These are phyloP conservation scores for Canavalia gladiata DNA, from an alignment of 306 rosid genomes.

Conservation along the genomic window DNA sequence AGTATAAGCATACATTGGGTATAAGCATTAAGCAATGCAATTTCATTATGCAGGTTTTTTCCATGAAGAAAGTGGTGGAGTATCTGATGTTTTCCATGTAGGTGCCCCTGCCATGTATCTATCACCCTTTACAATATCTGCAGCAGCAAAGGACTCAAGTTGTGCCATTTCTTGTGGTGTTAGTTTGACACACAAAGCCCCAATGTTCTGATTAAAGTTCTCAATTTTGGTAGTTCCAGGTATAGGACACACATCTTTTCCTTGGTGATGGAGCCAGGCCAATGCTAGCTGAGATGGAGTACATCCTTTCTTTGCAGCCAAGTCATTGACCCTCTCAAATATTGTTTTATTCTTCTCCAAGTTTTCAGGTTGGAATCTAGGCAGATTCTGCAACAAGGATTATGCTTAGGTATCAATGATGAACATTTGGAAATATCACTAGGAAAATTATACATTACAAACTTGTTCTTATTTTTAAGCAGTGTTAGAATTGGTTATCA, in stretches of 20 bases:
- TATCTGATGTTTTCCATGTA: conserved; percentile 63
- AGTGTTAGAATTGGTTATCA: background rate
- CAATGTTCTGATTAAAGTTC: conserved; percentile 67
- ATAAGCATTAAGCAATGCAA: background rate
- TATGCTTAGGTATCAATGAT: background rate
- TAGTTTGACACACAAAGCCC: conserved; percentile 70
- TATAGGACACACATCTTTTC: conserved; percentile 68
- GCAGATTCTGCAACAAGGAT: conserved; percentile 51
- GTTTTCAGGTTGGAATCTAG: conserved; percentile 70
- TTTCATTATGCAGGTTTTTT: conserved; percentile 41
- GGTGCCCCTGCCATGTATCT: background rate
- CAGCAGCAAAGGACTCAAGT: conserved; percentile 65
- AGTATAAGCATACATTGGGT: no score
- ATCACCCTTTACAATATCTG: conserved; percentile 58
- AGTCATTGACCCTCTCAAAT: conserved; percentile 63
- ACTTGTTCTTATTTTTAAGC: no score
- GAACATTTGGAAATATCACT: background rate
- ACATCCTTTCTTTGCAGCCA: conserved; percentile 71
- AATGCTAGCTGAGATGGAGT: conserved; percentile 68
- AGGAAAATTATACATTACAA: no score
- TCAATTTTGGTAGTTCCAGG: conserved; percentile 82
- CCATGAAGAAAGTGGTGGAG: conserved; percentile 76
- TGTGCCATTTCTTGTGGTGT: conserved; percentile 65
- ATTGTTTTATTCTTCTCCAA: conserved; percentile 63
- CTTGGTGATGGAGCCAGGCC: conserved; percentile 75